A percentile compares a stretch with the other conserved stretches of the same genome.
phyloP scores from a whole-genome alignment of 1,284 basidiomycete species.

The Xerocomus nothofagi region DNA sequence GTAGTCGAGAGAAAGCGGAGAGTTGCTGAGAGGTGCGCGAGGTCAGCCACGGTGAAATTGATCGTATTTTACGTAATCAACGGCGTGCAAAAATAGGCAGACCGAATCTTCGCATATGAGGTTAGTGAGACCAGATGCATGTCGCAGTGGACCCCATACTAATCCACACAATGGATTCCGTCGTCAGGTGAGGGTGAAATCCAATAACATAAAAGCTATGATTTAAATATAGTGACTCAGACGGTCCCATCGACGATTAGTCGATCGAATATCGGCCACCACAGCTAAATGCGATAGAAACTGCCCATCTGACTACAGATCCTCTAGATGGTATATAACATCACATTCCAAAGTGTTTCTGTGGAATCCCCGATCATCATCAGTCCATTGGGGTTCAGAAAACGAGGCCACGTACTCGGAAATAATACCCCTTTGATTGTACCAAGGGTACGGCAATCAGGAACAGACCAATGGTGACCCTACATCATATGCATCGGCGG shows the following conservation, averaged over 20 bases:
- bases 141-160: not conserved
- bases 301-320: too few species aligned
- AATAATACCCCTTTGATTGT: constrained; percentile 42
- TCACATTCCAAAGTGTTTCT: constrained; percentile 26
- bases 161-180: not conserved
- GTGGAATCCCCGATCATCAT: not conserved
- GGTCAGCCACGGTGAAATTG: not conserved
- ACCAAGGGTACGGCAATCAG: constrained; percentile 47
- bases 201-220: not conserved
- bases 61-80: not conserved
- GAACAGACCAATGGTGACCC: constrained; percentile 47
- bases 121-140: not conserved
- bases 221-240: not conserved
- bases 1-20: constrained; percentile 3
- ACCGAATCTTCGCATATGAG: not conserved
- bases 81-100: not conserved
- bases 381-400: not conserved
- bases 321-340: not conserved
- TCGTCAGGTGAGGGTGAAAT: not conserved
- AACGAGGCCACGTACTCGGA: constrained; percentile 40
- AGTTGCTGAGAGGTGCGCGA: not conserved
- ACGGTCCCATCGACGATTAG: not conserved
- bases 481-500: constrained; percentile 10
- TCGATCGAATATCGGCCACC: not conserved
- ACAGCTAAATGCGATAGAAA: not conserved